phyloP scores from a whole-genome alignment of 2,329 filamentous ascomycete genomes.

The Aspergillus transmontanensis region DNA sequence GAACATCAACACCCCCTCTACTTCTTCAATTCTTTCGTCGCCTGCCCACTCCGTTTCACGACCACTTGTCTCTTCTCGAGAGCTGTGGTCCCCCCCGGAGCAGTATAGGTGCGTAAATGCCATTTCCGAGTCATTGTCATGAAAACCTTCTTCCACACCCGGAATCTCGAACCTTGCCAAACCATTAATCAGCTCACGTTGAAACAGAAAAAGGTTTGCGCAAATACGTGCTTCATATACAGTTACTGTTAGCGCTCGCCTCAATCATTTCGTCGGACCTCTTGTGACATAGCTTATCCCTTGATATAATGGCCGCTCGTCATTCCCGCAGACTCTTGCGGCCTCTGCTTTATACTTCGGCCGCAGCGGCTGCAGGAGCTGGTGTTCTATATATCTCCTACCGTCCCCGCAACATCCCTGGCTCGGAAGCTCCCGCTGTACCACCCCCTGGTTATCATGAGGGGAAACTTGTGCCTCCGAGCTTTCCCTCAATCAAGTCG shows the following conservation, averaged over 20 bases:
- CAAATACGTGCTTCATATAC: background rate
- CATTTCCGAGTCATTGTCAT: background rate
- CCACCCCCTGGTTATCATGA: constrained; percentile 65
- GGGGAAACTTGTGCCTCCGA: constrained; percentile 58
- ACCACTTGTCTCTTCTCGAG: background rate
- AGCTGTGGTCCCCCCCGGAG: background rate
- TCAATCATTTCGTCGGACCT: too few species aligned
- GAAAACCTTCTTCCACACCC: background rate
- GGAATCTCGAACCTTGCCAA: background rate
- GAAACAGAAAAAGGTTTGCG: background rate
- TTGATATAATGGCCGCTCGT: constrained; percentile 40
- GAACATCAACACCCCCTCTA: background rate
- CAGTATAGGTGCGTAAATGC: background rate
- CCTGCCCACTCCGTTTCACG: background rate
- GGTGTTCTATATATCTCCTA: constrained; percentile 63
- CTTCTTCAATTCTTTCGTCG: background rate
- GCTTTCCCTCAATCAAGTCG: constrained; percentile 54
- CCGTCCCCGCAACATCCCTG: constrained; percentile 66
- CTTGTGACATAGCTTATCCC: background rate
- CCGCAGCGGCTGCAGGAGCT: constrained; percentile 56
- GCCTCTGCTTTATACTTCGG: constrained; percentile 62
- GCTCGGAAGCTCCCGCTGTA: constrained; percentile 62
- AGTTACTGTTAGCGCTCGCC: background rate
- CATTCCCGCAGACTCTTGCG: constrained; percentile 55
- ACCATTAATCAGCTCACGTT: background rate